Percentiles rank a stretch among this genome's conserved stretches.
phyloP scores from a whole-genome alignment of 176 grass and related monocot species.

The Phragmites australis region DNA sequence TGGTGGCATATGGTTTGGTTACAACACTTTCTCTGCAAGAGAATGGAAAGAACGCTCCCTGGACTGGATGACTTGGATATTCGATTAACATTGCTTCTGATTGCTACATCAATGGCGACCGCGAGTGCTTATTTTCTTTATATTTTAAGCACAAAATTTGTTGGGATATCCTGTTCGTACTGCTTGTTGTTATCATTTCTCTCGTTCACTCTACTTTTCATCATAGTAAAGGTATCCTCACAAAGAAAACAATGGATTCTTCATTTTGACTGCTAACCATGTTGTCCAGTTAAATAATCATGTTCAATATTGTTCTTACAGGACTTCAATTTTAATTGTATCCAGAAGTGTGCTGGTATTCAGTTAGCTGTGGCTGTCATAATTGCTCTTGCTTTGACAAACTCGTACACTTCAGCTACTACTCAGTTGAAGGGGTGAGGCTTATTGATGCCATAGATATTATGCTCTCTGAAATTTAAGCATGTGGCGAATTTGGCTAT shows the following conservation, averaged over 20 bases:
- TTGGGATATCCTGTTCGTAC: conserved; percentile 77
- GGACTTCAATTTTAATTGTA: conserved; percentile 74
- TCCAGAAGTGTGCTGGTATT: conserved; percentile 65
- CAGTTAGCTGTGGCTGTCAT: conserved; percentile 71
- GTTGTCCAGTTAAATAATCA: neutral
- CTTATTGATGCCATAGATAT: neutral
- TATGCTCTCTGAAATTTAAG: conserved; percentile 3
- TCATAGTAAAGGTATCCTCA: conserved; percentile 73
- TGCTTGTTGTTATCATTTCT: conserved; percentile 76
- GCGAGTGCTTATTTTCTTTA: conserved; percentile 94
- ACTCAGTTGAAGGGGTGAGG: conserved; percentile 62
- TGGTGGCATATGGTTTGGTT: conserved; percentile 69
- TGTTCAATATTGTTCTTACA: conserved; percentile 30
- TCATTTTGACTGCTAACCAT: conserved; percentile 1
- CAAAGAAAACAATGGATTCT: neutral
- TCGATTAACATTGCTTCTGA: conserved; percentile 63
- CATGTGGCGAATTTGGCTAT: neutral
- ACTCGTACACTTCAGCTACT: conserved; percentile 61
- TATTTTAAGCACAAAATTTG: conserved; percentile 76
- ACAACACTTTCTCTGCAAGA: conserved; percentile 75
- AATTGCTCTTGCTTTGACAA: conserved; percentile 71
- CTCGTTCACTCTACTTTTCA: conserved; percentile 78
- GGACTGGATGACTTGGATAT: conserved; percentile 57
- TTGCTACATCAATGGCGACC: conserved; percentile 83
- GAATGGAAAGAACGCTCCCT: conserved; percentile 44